Evolutionary conservation across 805 yeast genomes (phyloP), one percentile per base, ranked within the genome.

Genomic region (Ogataea zsoltii): DNA sequence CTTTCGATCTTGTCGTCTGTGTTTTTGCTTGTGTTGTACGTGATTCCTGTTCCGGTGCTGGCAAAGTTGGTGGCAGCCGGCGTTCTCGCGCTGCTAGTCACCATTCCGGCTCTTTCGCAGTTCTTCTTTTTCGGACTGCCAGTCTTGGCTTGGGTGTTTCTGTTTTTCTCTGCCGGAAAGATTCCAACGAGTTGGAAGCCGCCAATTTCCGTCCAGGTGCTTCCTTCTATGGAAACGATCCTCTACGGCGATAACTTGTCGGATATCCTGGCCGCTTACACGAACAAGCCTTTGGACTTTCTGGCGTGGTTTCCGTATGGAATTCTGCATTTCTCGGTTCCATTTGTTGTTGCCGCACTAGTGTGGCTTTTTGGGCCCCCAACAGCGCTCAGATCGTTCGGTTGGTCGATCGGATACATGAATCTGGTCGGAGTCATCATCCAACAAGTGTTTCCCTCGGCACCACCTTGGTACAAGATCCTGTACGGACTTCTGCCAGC

Each of bases 281-380:
- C 85, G 14, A 78, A 74, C 49, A 64, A 85, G 2, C 56, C 80
- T 6, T 69, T 88, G 44, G 98, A 91, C 62, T 71, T 91, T n/a
- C 56, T 88, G 40, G 97, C 97, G 3, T 91, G 97, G 97, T 67
- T 92, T 32, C 97, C 97, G 3, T 92, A 92, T 63, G 98, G 97
- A 2, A 63, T 92, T 12, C 72, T 87, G 49, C 98, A 91, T 69
- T 91, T 88, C 60, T 82, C 84, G 15, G 81, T 85, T 13, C 97
- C 98, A 2, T 88, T 91, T 61, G 80, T 91, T 7, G 87, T 87
- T 34, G 92, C 97, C 0, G 80, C 76, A 2, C 63, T 89, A 39
- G 67, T 88, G 42, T 91, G 89, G 63, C 56, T 91, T 21, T 92
- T 88, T 74, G 96, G 89, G 0, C 97, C 97, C 14, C 97, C 98